Evolutionary conservation across 495 filamentous ascomycete genomes (phyloP).

Genomic region (Aspergillus cristatus): DNA sequence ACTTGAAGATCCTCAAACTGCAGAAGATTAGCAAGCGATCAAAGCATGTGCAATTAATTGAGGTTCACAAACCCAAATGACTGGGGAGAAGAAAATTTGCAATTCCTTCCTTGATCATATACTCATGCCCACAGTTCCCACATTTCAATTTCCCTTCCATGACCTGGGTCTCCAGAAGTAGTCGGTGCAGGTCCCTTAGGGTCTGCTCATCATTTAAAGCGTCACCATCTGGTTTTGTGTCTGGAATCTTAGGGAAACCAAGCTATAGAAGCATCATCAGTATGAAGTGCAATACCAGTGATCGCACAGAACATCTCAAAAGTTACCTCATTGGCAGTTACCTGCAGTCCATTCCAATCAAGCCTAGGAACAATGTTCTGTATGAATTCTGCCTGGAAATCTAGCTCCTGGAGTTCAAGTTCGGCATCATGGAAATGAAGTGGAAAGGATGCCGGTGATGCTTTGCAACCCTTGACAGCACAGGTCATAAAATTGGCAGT

Average conservation of each 20-base stretch:
- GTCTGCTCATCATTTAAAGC: slow-evolving; percentile 51
- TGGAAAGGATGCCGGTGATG: slow-evolving; percentile 65
- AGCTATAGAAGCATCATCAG: slow-evolving; percentile 34
- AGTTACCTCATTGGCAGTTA: slow-evolving; percentile 70
- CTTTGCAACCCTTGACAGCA: slow-evolving; percentile 88
- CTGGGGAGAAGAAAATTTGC: slow-evolving; percentile 92
- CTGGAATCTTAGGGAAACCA: slow-evolving; percentile 70
- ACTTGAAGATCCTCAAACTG: no score
- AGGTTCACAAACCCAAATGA: slow-evolving; percentile 56
- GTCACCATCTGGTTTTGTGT: slow-evolving; percentile 51
- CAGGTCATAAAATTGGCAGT: slow-evolving; percentile 97
- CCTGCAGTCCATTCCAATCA: slow-evolving; percentile 73
- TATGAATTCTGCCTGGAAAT: slow-evolving; percentile 70
- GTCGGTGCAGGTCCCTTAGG: slow-evolving; percentile 64
- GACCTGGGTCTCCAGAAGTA: slow-evolving; percentile 87
- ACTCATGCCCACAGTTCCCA: slow-evolving; percentile 85
- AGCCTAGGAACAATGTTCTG: slow-evolving; percentile 75
- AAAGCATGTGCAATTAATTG: slow-evolving; percentile 2
- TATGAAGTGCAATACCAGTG: no score
- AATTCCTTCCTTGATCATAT: slow-evolving; percentile 87
- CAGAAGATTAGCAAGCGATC: slow-evolving; percentile 1
- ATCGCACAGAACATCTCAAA: neutral
- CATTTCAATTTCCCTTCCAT: slow-evolving; percentile 81
- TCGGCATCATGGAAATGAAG: slow-evolving; percentile 87
- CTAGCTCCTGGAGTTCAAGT: slow-evolving; percentile 69